phyloP scores from a whole-genome alignment of 2,329 filamentous ascomycete species.

The Dactylellina drechsleri region DNA sequence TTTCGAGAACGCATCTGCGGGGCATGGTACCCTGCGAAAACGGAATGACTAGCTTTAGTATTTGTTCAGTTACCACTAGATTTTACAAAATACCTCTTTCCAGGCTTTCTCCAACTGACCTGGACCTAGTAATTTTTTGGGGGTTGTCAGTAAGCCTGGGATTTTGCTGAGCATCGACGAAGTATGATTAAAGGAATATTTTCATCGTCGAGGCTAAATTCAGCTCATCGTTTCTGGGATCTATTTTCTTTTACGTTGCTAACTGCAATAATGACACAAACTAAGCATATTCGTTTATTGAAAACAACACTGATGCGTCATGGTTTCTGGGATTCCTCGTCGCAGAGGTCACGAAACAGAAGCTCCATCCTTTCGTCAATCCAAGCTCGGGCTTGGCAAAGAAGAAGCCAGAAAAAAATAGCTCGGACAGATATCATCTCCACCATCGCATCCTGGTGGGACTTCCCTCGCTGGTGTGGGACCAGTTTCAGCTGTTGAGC shows the following conservation, averaged over 20 bases:
- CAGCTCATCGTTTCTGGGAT: conserved; percentile 30
- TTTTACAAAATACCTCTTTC: conserved; percentile 30
- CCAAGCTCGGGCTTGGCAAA: conserved; percentile 34
- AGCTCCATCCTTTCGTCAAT: conserved; percentile 45
- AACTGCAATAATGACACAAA: too few species aligned
- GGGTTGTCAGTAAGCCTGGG: conserved; percentile 2
- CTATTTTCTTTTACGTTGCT: neutral
- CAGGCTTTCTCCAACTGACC: conserved; percentile 23
- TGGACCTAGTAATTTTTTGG: conserved; percentile 10
- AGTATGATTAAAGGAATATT: conserved; percentile 49
- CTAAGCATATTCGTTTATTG: conserved; percentile 38
- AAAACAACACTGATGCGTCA: conserved; percentile 47
- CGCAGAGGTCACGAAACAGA: conserved; percentile 41
- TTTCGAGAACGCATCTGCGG: conserved; percentile 40
- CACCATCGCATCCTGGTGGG: conserved; percentile 32
- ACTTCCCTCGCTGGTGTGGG: conserved; percentile 45
- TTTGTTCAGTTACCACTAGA: conserved; percentile 2
- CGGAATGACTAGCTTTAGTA: conserved; percentile 13
- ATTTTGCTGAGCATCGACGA: conserved; percentile 4
- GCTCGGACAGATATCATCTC: conserved; percentile 47
- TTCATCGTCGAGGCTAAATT: conserved; percentile 52
- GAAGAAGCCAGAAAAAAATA: conserved; percentile 27
- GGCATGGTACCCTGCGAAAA: conserved; percentile 43
- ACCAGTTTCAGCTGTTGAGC: conserved; percentile 27
- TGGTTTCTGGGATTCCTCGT: conserved; percentile 30